phyloP scores from a whole-genome alignment of 2,329 filamentous ascomycete genomes.

The Blastomyces emzantsi region DNA sequence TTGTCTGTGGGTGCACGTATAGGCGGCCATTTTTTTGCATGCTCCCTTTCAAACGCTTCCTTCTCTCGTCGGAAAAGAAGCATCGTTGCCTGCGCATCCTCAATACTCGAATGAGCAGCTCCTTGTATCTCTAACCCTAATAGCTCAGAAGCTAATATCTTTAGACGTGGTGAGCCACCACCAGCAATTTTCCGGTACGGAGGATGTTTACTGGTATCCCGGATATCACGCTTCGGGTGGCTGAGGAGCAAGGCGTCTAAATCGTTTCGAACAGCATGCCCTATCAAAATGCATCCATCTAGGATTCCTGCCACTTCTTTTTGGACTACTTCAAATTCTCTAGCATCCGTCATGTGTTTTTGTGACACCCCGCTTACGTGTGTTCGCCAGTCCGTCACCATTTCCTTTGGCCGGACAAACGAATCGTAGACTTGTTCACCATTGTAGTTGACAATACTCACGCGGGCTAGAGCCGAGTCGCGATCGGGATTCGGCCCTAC shows the following conservation, averaged over 20 bases:
- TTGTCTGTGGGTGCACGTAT: constrained; percentile 20
- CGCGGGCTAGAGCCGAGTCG: constrained; percentile 70
- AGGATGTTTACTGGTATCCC: constrained; percentile 73
- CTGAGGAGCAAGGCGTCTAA: constrained; percentile 63
- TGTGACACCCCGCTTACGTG: constrained; percentile 72
- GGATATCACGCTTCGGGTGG: constrained; percentile 67
- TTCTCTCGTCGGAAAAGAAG: constrained; percentile 77
- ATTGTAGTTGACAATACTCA: constrained; percentile 89
- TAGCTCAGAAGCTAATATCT: constrained; percentile 48
- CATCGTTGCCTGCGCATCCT: constrained; percentile 86
- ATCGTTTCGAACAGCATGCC: constrained; percentile 75
- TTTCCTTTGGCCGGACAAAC: constrained; percentile 68
- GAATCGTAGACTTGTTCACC: constrained; percentile 90
- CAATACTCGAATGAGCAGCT: constrained; percentile 53
- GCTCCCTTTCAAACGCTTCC: constrained; percentile 72
- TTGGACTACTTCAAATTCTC: constrained; percentile 70
- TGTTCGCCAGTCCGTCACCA: constrained; percentile 85
- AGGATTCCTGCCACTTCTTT: constrained; percentile 60
- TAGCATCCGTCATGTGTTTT: constrained; percentile 59
- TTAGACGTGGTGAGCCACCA: constrained; percentile 43
- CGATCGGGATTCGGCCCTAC: constrained; percentile 55
- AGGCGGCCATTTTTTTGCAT: constrained; percentile 56
- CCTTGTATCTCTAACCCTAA: constrained; percentile 52
- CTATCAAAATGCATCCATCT: constrained; percentile 63
- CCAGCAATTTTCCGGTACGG: constrained; percentile 58